Base-by-base conservation (phyloP, 306 rosid genomes). In the Purshia tridentata region DNA sequence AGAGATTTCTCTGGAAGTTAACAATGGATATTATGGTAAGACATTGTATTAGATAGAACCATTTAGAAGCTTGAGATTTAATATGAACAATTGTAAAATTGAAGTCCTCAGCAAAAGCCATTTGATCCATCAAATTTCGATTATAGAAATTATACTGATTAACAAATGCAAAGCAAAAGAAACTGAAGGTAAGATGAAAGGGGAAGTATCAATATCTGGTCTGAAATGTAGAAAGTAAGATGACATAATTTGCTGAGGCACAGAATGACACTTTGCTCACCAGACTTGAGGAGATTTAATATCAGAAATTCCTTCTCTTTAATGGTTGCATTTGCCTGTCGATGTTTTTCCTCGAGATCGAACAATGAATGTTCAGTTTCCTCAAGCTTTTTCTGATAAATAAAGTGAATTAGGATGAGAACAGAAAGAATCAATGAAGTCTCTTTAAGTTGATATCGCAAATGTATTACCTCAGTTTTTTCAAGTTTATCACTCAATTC, bases 221-320 rank as follows among this genome's bases (percentile, higher is more conserved):
- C 46, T 3, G 37, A 46, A 47, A 29, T 3, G 16, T n/a, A 16
- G 48, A 47, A 18, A 45, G 61, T 13, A 61, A 70, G 2, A 44
- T 4, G 2, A 50, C 60, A 23, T 45, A 59, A 64, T 23, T 39
- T n/a, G 50, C 49, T 59, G 18, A 23, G 46, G 39, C 22, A 72
- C 40, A 65, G 66, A 9, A 67, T 20, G 57, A 63, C 35, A 64
- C 44, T 56, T 72, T 37, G 70, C 96, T 82, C 55, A 92, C 99
- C 99, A 70, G 99, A 92, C 78, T 87, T 95, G 61, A 90, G 88
- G 58, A 95, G 98, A 85, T 95, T 91, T 52, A 73, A 81, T 87
- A 95, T 95, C 84, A 95, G 76, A 78, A 83, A 95, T 77, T 95
- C 99, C 84, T 83, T 95, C 83, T 95, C 99, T 83, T 87, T 95